A percentile compares a stretch with the other conserved stretches of the same genome.
These are phyloP conservation scores for Stereocaulon alpinum DNA, from an alignment of 495 filamentous ascomycete genomes.

Conservation along the genomic window DNA sequence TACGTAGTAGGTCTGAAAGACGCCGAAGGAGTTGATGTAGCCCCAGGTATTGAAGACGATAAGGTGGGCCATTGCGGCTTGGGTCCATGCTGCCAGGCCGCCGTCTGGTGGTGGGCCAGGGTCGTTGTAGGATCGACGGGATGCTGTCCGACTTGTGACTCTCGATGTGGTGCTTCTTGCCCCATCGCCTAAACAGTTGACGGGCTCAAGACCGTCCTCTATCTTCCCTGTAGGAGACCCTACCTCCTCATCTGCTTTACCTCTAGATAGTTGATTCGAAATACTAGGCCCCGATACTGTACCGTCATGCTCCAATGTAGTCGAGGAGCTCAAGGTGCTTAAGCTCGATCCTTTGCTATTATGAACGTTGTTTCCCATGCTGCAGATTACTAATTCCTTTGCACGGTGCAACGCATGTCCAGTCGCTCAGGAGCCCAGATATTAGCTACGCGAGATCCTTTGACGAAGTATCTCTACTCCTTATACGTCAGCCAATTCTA, in stretches of 20 bases:
- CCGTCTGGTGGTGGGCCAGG: constrained; percentile 53
- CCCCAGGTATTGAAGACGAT: constrained; percentile 69
- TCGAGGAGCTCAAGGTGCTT: not conserved
- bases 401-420: not conserved
- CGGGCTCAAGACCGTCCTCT: not conserved
- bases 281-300: not conserved
- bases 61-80: constrained; percentile 54
- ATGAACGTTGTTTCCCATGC: constrained; percentile 1
- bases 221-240: too few relatives aligned
- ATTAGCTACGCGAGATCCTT: too few relatives aligned
- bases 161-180: not conserved
- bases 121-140: constrained; percentile 25
- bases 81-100: constrained; percentile 54
- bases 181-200: not conserved
- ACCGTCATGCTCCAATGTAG: not conserved
- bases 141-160: constrained; percentile 14
- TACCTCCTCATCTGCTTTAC: too few relatives aligned
- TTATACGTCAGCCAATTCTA: not conserved
- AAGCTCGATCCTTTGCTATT: not conserved
- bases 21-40: constrained; percentile 64
- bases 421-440: not conserved
- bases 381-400: not conserved
- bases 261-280: not conserved
- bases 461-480: too few relatives aligned
- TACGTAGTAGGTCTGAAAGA: constrained; percentile 73